Evolutionary conservation across 176 grass and related monocot species (phyloP), one percentile per base, ranked within the genome.

Genomic region (Saccharum officinarum): DNA sequence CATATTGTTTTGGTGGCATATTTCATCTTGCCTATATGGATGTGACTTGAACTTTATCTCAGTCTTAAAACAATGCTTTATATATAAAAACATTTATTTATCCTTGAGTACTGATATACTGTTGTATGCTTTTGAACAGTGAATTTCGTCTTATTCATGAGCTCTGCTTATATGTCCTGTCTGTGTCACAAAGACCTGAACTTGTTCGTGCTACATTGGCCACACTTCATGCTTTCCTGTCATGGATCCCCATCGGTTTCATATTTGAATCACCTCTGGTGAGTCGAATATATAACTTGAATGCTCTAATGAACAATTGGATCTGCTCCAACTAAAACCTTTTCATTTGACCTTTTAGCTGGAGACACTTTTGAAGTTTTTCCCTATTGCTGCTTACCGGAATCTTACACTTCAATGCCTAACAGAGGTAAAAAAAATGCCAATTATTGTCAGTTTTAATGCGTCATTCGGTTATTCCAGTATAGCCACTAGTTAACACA

Each of bases 121-220:
- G 26, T 11, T 30, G 2, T 75, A 2, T 28, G 23, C 45, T 75
- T 75, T 54, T 54, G 26, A 75, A 52, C 73, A 75, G 73, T 76
- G 73, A 76, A 76, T 76, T 76, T 37, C 30, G 73, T 22, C 73
- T 75, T 13, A 76, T 76, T 76, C 73, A 76, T 57, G 73, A 76
- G 47, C 73, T 76, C 10, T 76, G 73, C 73, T 55, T 76, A 37
- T 16, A 20, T 55, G 30, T 76, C 49, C 49, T 76, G 10, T 36
- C 73, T 55, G 17, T 2, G 17, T 20, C 73, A 36, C 73, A 76
- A 76, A 36, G 49, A 37, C 49, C 73, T 55, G 47, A 76, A 55
- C 73, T 76, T n/a, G 5, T 76, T 13, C 7, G 73, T 76, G 47
- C 73, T 36, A 76, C 73, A 57, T 13, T 76, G 47, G 28, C 73